Evolutionary conservation across 805 yeast genomes (phyloP).

Genomic region (Brettanomyces naardenensis): DNA sequence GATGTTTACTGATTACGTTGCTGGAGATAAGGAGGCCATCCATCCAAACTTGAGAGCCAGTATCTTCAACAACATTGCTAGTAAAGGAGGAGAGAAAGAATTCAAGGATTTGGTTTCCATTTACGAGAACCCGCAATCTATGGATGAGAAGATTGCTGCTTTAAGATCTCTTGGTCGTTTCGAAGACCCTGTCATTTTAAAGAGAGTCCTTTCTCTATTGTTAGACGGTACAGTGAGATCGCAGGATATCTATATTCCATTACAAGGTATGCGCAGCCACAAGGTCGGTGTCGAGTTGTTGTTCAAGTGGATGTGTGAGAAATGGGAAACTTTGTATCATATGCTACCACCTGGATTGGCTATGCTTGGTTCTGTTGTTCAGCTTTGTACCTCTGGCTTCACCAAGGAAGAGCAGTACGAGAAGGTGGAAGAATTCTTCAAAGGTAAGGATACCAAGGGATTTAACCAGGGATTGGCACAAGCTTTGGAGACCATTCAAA

Average conservation of each 20-base stretch:
- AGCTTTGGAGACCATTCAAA: constrained; percentile 47
- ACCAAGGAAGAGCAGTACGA: constrained; percentile 31
- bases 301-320: constrained; percentile 61
- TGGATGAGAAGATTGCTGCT: constrained; percentile 52
- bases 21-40: constrained; percentile 25
- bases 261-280: constrained; percentile 62
- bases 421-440: constrained; percentile 41
- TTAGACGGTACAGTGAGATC: constrained; percentile 65
- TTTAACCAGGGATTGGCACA: constrained; percentile 53
- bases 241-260: constrained; percentile 47
- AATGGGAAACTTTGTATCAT: constrained; percentile 65
- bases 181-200: constrained; percentile 28
- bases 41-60: constrained; percentile 39
- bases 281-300: constrained; percentile 57
- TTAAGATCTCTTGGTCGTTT: constrained; percentile 46
- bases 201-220: constrained; percentile 31
- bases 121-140: constrained; percentile 41
- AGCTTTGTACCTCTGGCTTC: constrained; percentile 40
- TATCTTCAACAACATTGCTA: constrained; percentile 36
- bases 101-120: constrained; percentile 36
- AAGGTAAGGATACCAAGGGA: constrained; percentile 42
- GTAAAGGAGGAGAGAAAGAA: constrained; percentile 30
- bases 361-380: constrained; percentile 71
- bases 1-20: constrained; percentile 21
- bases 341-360: constrained; percentile 75